Base-by-base conservation (phyloP, 495 filamentous ascomycete species). In the Xylaria sp. region DNA sequence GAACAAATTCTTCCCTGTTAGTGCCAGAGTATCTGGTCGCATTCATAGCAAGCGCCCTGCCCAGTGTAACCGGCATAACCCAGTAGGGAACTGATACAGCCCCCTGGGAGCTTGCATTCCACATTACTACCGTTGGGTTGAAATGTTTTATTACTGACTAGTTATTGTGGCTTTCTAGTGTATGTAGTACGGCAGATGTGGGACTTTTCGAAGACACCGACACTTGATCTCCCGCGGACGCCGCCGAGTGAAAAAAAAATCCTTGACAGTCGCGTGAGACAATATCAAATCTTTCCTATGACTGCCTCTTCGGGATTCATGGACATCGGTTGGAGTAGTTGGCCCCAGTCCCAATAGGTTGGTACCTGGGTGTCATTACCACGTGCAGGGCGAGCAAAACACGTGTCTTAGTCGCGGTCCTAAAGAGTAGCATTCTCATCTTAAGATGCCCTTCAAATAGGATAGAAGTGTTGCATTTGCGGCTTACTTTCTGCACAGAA, bases 301-400 rank as follows among this genome's bases (percentile, higher is more conserved):
- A n/a, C 26, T 43, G 31, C 48, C n/a, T 58, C 55, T 50, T 62
- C 29, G 33, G 35, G 44, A 44, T 33, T 43, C 46, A 5, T 63
- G 8, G 44, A 50, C 21, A 19, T 61, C 3, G 24, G 8, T 55
- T 63, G 58, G 44, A 62, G n/a, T 8, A 19, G 17, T 21, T 46
- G 37, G 35, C 37, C 35, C 37, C 15, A 33, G 35, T 43, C 44
- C 68, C 68, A 31, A 55, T 37, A 46, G 9, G 17, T 35, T 46
- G 68, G 68, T 53, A 62, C 14, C 21, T 40, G n/a, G 14, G n/a
- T 37, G 24, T 26, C 43, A 43, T 40, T 55, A 44, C 59, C 68
- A 70, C 58, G 67, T 69, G 67, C 31, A 29, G 37, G 24, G 29
- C 21, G 43, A 40, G 37, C 11, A 9, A 26, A 33, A n/a, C 67